Evolutionary conservation across 192 early-diverging fungal genomes (phyloP).

Genomic region (Linnemannia elongata): DNA sequence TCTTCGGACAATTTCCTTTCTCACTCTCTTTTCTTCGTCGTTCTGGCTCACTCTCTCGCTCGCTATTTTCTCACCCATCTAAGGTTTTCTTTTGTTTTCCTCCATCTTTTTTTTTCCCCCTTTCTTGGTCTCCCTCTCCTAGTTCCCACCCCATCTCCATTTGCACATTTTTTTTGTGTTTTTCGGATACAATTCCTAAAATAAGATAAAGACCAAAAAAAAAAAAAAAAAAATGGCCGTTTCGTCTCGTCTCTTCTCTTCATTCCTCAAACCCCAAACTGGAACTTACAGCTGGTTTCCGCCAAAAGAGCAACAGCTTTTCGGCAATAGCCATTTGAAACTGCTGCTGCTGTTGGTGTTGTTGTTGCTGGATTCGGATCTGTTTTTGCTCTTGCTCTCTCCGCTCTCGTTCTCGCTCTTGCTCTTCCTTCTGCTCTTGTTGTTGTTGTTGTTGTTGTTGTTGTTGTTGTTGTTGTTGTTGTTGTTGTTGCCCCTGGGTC

Average conservation of each 20-base stretch:
- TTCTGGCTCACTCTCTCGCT: not conserved
- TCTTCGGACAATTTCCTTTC: not conserved
- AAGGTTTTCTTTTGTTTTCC: not conserved
- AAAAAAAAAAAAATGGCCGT: constrained; percentile 5
- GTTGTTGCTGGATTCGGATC: not conserved
- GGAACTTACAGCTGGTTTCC: constrained; percentile 79
- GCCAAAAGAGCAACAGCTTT: constrained; percentile 81
- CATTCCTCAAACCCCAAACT: not conserved
- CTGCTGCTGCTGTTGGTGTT: constrained; percentile 53
- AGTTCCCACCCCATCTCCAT: not conserved
- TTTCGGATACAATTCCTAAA: constrained; percentile 7
- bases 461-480: constrained; percentile 5
- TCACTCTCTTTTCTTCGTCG: not conserved
- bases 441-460: constrained; percentile 6
- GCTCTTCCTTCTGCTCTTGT: not conserved
- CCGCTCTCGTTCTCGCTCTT: not conserved
- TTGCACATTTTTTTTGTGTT: not conserved
- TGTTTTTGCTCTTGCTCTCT: not conserved
- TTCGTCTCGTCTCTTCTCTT: not conserved
- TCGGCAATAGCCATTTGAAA: constrained; percentile 81
- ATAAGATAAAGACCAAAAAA: not conserved
- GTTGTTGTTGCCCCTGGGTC: not conserved
- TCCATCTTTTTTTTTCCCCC: not conserved
- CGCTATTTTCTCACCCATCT: not conserved
- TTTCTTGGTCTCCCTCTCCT: not conserved